phyloP scores from a whole-genome alignment of 345 rosid genomes.

The Fremontodendron californicum region DNA sequence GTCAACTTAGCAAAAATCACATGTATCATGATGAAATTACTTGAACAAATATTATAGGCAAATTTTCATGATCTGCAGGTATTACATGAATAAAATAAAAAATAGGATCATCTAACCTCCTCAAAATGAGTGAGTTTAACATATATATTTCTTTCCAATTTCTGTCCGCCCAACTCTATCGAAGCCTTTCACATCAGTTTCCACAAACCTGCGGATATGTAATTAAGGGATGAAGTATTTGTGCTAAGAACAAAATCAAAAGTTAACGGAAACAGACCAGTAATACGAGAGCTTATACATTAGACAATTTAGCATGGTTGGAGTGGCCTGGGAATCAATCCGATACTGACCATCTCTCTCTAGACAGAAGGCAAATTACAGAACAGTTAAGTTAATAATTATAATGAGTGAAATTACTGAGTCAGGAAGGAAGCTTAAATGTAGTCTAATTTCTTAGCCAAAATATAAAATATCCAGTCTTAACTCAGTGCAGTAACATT shows the following conservation, averaged over 20 bases:
- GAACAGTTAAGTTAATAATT: slow-evolving; percentile 2
- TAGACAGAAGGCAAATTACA: slow-evolving; percentile 12
- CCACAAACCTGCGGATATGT: slow-evolving; percentile 67
- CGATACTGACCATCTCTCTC: slow-evolving; percentile 96
- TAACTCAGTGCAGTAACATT: no score
- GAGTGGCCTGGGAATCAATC: slow-evolving; percentile 90
- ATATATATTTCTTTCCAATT: slow-evolving; percentile 89
- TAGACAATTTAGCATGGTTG: no score
- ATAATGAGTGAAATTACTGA: no score
- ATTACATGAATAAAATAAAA: background rate
- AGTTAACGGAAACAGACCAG: slow-evolving; percentile 47
- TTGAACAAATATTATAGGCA: background rate
- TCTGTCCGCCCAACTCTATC: slow-evolving; percentile 90
- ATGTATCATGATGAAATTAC: background rate
- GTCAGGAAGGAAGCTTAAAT: no score
- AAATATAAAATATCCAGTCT: no score
- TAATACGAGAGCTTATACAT: slow-evolving; percentile 96
- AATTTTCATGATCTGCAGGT: no score
- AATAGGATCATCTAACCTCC: slow-evolving; percentile 52
- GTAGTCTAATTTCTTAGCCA: no score
- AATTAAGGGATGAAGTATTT: background rate
- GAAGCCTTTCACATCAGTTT: slow-evolving; percentile 82
- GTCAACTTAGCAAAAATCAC: background rate
- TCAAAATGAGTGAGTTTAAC: slow-evolving; percentile 90
- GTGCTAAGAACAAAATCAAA: slow-evolving; percentile 1